phyloP scores from a whole-genome alignment of 306 rosid genomes.

The Psophocarpus tetragonolobus region DNA sequence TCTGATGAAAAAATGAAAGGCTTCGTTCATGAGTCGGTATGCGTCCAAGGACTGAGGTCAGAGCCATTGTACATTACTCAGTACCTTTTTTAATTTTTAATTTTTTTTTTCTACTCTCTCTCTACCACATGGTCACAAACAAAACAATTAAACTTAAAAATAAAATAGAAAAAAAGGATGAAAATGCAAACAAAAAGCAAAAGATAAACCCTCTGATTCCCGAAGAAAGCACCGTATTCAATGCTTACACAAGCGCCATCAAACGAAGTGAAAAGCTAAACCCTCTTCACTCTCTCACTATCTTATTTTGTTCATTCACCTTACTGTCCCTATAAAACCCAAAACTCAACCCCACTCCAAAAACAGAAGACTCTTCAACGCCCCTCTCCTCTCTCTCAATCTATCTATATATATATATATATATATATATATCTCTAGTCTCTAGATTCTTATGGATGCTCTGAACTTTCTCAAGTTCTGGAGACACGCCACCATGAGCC shows the following conservation, averaged over 20 bases:
- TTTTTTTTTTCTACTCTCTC: not conserved
- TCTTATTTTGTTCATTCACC: constrained; percentile 39
- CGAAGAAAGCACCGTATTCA: constrained; percentile 46
- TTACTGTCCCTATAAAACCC: constrained; percentile 44
- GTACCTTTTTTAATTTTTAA: not conserved
- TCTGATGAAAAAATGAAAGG: constrained; percentile 38
- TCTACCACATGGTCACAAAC: constrained; percentile 14
- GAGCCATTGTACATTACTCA: constrained; percentile 6
- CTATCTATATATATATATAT: too few species aligned
- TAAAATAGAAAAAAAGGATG: not conserved
- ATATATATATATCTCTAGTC: too few species aligned
- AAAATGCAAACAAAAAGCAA: constrained; percentile 43
- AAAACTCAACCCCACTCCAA: not conserved
- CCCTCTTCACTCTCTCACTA: not conserved
- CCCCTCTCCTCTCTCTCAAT: not conserved
- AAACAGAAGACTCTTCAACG: not conserved
- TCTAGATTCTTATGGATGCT: constrained; percentile 54
- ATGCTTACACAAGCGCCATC: constrained; percentile 47
- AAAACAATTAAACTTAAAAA: constrained; percentile 28
- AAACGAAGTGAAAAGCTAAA: constrained; percentile 58
- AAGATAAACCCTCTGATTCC: constrained; percentile 45
- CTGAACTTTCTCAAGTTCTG: constrained; percentile 73
- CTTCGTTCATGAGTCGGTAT: constrained; percentile 33
- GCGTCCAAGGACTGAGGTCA: constrained; percentile 19
- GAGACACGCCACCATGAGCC: constrained; percentile 41